Evolutionary conservation across 2,329 filamentous ascomycete genomes (phyloP), one percentile per base, ranked within the genome.

Genomic region (Apiospora sp.): DNA sequence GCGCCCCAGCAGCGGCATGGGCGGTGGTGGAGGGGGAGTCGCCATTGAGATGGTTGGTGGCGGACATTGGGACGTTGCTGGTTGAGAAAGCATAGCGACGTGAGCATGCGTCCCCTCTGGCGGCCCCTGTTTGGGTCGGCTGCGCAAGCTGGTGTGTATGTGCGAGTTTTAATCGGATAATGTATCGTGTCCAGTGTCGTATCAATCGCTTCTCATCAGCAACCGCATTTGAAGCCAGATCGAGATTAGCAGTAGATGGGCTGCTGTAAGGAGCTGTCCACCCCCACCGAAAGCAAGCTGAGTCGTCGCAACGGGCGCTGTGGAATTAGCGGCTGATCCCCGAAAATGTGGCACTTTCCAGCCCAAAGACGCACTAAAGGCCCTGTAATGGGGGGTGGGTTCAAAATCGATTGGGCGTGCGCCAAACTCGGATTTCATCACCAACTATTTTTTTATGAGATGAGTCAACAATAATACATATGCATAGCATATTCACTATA

Each of bases 21-120:
- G 58, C 58, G 22, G 58, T 64, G 19, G 58, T 64, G 58, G 58
- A 64, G 58, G 58, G 58, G 58, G 34, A 77, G 72, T 81, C 80
- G 79, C 80, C 80, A 81, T 81, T 81, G 73, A 77, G 75, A 74
- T 77, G 71, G 74, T 74, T 79, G 76, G 77, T 81, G 79, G 79
- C 78, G 80, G 80, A 81, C 80, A 81, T 81, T 81, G 75, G 78
- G 75, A 74, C 74, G 76, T 77, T 74, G 75, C 67, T 79, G 75
- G 73, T 75, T 74, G 73, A 76, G 77, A 74, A 77, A 71, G 78
- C 80, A 81, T 81, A 80, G 77, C 80, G 79, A 75, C 76, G 71
- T 74, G 34, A 69, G 51, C 30, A 64, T 41, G 8, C 58, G 58
- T 64, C 58, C 58, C 58, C 58, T 64, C 30, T 41, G 58, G 58